Conservation (phyloP, 2,329 filamentous ascomycete genomes). For the Fusarium marasasianum region DNA sequence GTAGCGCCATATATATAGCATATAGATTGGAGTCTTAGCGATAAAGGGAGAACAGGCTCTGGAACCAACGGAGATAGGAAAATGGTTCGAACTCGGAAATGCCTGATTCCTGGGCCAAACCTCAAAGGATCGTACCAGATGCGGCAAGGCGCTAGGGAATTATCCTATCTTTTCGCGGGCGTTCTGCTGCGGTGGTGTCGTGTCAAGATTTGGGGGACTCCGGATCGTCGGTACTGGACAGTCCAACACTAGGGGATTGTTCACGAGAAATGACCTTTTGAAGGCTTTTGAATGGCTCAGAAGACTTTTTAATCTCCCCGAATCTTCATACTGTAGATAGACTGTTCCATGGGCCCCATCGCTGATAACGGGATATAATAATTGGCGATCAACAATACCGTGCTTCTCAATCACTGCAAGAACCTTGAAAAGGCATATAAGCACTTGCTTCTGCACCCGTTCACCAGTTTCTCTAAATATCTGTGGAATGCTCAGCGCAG, state of each 20-base stretch:
- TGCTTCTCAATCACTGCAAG: background rate
- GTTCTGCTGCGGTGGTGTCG: conserved; percentile 1
- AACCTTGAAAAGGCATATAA: background rate
- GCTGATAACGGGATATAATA: background rate
- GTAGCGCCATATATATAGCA: conserved; percentile 36
- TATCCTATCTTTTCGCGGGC: conserved; percentile 28
- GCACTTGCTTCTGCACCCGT: conserved; percentile 8
- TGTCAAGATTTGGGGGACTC: conserved; percentile 10
- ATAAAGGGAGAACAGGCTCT: conserved; percentile 18
- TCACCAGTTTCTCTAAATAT: background rate
- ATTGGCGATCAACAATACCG: background rate
- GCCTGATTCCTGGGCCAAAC: background rate
- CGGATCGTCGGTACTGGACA: background rate
- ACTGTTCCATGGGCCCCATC: background rate
- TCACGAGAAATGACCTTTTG: background rate
- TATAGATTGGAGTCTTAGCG: background rate
- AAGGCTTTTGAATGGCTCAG: background rate
- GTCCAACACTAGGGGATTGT: background rate
- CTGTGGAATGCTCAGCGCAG: conserved; percentile 17
- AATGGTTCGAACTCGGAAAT: background rate
- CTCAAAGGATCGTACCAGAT: conserved; percentile 2
- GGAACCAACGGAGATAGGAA: conserved; percentile 26
- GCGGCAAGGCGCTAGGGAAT: conserved; percentile 4
- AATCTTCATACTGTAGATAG: background rate
- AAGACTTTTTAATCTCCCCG: background rate